Evolutionary conservation across 179 eudicot species (phyloP).

Genomic region (Beta lomatogona): DNA sequence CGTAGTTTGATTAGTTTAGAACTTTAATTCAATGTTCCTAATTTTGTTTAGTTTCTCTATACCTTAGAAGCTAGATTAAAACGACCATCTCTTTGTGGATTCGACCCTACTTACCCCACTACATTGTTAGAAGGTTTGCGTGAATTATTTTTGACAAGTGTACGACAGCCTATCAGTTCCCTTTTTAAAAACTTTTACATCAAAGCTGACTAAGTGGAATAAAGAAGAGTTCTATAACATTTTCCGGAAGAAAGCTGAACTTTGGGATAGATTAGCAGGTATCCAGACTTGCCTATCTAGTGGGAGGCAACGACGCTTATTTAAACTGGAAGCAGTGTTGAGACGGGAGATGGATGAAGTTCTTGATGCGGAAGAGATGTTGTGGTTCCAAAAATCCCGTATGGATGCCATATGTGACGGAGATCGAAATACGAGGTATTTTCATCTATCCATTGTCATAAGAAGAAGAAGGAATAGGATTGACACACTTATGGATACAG

Average conservation of each 20-base stretch:
- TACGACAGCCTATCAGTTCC: neutral
- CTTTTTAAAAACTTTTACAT: neutral
- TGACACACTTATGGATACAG: rapidly evolving
- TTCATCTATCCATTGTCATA: neutral
- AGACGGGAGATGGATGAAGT: neutral
- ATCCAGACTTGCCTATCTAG: neutral
- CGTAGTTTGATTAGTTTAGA: too few species aligned
- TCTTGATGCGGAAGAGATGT: neutral
- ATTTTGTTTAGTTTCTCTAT: too few species aligned
- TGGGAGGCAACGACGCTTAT: rapidly evolving
- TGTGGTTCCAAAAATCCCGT: constrained; percentile 12
- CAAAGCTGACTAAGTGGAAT: neutral
- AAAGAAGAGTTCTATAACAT: neutral
- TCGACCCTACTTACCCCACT: too few species aligned
- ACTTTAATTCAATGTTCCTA: too few species aligned
- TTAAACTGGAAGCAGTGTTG: neutral
- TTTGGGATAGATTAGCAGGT: neutral
- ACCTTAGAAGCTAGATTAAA: too few species aligned
- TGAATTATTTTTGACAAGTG: too few species aligned
- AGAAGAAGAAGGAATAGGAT: neutral
- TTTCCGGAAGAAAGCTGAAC: neutral
- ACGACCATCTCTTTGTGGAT: too few species aligned
- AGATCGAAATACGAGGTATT: neutral
- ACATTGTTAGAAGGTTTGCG: too few species aligned
- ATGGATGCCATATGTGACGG: constrained; percentile 14